Base-by-base conservation (phyloP, 805 yeast species). In the Groenewaldozyma salmanticensis region DNA sequence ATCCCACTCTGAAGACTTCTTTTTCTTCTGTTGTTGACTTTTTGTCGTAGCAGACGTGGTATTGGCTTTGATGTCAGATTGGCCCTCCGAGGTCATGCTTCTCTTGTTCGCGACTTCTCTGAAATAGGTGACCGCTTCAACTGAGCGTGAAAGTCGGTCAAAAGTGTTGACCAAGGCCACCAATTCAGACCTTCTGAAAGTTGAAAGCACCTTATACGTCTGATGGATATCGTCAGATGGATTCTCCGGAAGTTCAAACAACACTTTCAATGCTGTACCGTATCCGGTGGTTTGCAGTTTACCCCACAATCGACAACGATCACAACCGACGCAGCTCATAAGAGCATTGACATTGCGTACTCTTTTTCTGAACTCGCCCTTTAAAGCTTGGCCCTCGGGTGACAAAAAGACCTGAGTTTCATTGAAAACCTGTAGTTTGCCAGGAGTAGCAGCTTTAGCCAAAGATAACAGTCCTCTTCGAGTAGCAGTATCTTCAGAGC, bases 241-340 rank as follows among this genome's bases (percentile, higher is more conserved):
- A 45, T 70, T 70, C 40, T 67, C 71, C 33, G 77, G 74, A 40
- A 79, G 62, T 59, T 90, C 97, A 59, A 92, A 86, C 44, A 92
- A 66, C 19, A 90, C 74, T 60, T 92, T 92, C 55, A 92, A 72
- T 1, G 96, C 94, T 5, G 99, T 92, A 16, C 96, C 99, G 60
- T 92, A 92, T 17, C 99, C 99, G 13, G 92, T 85, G 1, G 95
- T 86, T 66, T 92, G 98, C 22, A 92, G 75, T 61, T 92, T 92
- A 6, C 98, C 98, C 99, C 99, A 92, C 62, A 92, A 68, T 54
- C 96, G 75, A 61, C 99, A 92, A 57, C 96, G 72, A 59, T 92
- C 98, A 67, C 99, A 92, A 31, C 95, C 96, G 32, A 92, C 97
- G 66, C 99, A 92, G 60, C 90, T 96, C 96, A 92, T 92, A 34